A percentile compares a stretch with the other conserved stretches of the same genome.
phyloP scores from a whole-genome alignment of 1,139 yeast species.

The Nakaseomyces delphensis region DNA sequence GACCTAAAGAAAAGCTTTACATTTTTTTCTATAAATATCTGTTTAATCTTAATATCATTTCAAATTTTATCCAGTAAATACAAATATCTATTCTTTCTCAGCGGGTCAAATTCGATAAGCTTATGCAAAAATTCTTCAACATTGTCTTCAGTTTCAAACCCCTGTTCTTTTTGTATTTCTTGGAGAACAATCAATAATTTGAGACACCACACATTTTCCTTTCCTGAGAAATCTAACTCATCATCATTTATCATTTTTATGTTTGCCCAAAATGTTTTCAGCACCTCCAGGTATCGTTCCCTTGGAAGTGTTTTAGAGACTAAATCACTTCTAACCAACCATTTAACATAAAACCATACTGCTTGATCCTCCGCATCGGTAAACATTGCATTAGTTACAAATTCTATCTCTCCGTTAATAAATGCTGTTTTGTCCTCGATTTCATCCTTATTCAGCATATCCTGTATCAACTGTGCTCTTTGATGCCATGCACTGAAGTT shows the following conservation, averaged over 20 bases:
- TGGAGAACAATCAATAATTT: constrained; percentile 44
- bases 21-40: neutral
- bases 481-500: constrained; percentile 97
- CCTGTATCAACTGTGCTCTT: constrained; percentile 60
- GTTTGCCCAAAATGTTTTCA: constrained; percentile 35
- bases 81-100: constrained; percentile 53
- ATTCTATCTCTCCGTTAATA: constrained; percentile 50
- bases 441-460: constrained; percentile 35
- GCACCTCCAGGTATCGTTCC: constrained; percentile 29
- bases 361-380: constrained; percentile 94
- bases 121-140: constrained; percentile 33
- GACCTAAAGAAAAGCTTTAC: neutral
- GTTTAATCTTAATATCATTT: neutral
- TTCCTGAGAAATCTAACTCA: constrained; percentile 46
- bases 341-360: constrained; percentile 79
- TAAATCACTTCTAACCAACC: constrained; percentile 60
- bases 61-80: constrained; percentile 25
- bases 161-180: constrained; percentile 29
- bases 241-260: constrained; percentile 55
- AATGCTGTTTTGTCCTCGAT: constrained; percentile 30
- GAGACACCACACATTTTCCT: constrained; percentile 62
- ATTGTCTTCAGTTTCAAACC: constrained; percentile 13
- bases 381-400: constrained; percentile 75
- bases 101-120: constrained; percentile 57
- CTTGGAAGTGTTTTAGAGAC: constrained; percentile 20